These are phyloP conservation scores for Microsporum audouinii DNA, from an alignment of 2,329 filamentous ascomycete species.

Conservation along the genomic window DNA sequence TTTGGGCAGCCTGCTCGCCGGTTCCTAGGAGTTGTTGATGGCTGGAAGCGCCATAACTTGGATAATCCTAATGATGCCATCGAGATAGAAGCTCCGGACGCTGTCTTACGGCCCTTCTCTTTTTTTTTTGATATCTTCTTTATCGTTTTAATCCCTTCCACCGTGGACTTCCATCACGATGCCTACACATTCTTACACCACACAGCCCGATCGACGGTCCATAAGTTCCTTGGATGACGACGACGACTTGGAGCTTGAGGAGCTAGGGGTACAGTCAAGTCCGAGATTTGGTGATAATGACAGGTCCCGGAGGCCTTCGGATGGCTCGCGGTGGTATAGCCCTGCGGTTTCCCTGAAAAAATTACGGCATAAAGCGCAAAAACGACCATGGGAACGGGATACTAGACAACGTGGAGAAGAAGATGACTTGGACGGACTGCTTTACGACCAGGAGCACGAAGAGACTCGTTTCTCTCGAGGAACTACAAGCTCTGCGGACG, in stretches of 20 bases:
- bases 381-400: slow-evolving; percentile 28
- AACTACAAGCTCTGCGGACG: slow-evolving; percentile 48
- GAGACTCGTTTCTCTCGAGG: slow-evolving; percentile 49
- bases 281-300: slow-evolving; percentile 17
- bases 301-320: slow-evolving; percentile 13
- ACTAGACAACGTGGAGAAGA: slow-evolving; percentile 18
- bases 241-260: slow-evolving; percentile 37
- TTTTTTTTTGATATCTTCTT: neutral
- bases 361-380: slow-evolving; percentile 39
- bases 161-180: neutral
- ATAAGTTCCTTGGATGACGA: slow-evolving; percentile 25
- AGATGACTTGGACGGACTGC: slow-evolving; percentile 53
- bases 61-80: neutral
- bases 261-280: slow-evolving; percentile 31
- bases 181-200: slow-evolving; percentile 21
- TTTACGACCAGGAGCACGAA: slow-evolving; percentile 51
- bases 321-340: slow-evolving; percentile 20
- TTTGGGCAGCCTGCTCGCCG: neutral
- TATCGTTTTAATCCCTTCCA: neutral
- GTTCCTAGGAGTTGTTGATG: neutral
- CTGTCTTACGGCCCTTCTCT: neutral
- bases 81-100: neutral
- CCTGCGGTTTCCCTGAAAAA: slow-evolving; percentile 38
- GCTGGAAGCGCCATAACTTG: neutral
- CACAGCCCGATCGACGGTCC: slow-evolving; percentile 25